Evolutionary conservation across 202 grass and related monocot genomes (phyloP), one percentile per base, ranked within the genome.

Genomic region (Eragrostis tef): DNA sequence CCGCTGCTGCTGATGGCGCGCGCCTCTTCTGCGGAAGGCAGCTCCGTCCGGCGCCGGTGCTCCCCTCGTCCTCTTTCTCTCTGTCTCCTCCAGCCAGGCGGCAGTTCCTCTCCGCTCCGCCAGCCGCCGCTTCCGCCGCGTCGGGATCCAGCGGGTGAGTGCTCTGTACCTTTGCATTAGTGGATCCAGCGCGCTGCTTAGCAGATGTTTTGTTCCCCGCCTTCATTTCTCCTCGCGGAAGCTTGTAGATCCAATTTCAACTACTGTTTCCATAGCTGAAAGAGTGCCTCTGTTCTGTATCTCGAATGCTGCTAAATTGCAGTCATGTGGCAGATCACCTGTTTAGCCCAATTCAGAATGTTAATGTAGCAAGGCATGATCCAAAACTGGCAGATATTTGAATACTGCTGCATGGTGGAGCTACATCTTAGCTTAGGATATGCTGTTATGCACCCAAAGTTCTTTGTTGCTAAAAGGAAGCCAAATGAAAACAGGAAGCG

Each of bases 111-210:
- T 22, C 20, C 20, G 8, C 41, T 6, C 44, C 43, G 54, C 22
- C 15, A 43, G 15, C 69, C 13, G 44, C 44, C 13, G 52, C 73
- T 41, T 52, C 80, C 29, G 3, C 57, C 0, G 57, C 8, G 1
- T 82, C 46, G 16, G 84, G 58, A 65, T 62, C 86, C 45, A 19
- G 70, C 0, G 76, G 76, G 86, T 84, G 21, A 80, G 86, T 80
- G 44, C 31, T 29, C 26, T 47, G 60, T 26, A 41, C 34, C 6
- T 52, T 52, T 53, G 48, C 16, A 48, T 66, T 25, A 41, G 22
- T 71, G 6, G 21, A 63, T 52, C 4, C 21, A 44, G 45, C 56
- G 7, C 9, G 70, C 24, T 7, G 44, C 5, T 26, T 54, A 57
- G 9, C 22, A 60, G 17, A 25, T 54, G 31, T 24, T 44, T 43